Conservation (phyloP, 306 rosid species). For the Abrus precatorius region DNA sequence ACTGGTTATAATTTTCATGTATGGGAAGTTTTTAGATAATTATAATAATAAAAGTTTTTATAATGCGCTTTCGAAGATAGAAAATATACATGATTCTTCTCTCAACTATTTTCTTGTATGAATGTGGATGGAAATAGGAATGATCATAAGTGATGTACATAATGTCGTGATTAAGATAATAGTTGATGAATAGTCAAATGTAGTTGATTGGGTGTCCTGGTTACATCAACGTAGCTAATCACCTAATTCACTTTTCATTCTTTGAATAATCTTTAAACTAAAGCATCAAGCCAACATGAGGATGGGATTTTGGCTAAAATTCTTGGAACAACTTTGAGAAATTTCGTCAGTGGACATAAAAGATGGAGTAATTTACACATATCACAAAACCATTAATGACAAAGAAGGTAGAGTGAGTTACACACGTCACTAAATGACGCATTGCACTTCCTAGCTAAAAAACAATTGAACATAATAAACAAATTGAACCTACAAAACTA, state of each 20-base stretch:
- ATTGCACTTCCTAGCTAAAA: conserved; percentile 14
- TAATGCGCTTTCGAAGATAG: no score
- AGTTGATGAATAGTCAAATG: background rate
- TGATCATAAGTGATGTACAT: background rate
- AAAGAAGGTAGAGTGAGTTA: conserved; percentile 10
- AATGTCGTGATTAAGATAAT: conserved; percentile 11
- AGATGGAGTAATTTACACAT: conserved; percentile 18
- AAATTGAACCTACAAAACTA: conserved; percentile 10
- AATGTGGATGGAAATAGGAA: conserved; percentile 4
- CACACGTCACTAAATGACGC: conserved; percentile 10
- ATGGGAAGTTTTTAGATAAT: no score
- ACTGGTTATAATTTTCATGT: no score
- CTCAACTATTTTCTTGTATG: no score
- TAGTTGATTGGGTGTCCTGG: background rate
- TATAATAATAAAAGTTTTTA: no score
- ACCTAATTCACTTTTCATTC: conserved; percentile 24
- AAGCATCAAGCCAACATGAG: background rate
- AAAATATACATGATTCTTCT: no score
- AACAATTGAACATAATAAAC: background rate
- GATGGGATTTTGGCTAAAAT: conserved; percentile 28
- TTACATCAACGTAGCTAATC: conserved; percentile 27
- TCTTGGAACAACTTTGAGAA: conserved; percentile 24
- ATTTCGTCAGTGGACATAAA: conserved; percentile 17
- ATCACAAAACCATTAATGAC: background rate
- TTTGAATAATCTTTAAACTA: background rate